A percentile compares a stretch with the other conserved stretches of the same genome.
These are phyloP conservation scores for Hymenoscyphus fraxineus DNA, from an alignment of 2,329 filamentous ascomycete genomes.

Conservation along the genomic window DNA sequence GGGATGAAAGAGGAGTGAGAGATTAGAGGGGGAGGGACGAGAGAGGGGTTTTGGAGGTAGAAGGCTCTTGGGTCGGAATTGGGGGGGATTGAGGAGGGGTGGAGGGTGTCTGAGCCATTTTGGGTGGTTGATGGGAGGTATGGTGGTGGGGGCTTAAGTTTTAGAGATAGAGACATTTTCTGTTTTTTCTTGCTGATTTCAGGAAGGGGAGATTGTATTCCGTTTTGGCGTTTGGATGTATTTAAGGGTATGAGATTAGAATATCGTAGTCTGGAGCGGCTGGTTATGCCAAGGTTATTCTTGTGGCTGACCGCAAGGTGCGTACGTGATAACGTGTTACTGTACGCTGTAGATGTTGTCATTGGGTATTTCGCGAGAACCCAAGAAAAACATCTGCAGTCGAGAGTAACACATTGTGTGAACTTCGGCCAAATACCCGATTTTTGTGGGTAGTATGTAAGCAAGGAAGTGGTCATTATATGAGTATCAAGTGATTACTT, in stretches of 20 bases:
- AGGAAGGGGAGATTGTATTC: neutral
- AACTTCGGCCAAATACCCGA: no score
- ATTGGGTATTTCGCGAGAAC: no score
- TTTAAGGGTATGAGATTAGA: neutral
- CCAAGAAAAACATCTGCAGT: no score
- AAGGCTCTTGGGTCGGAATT: conserved; percentile 10
- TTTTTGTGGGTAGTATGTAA: no score
- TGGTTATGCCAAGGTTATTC: neutral
- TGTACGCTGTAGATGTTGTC: no score
- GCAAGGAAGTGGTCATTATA: no score
- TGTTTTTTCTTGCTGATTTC: neutral
- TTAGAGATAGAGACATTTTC: neutral
- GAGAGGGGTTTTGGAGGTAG: conserved; percentile 15
- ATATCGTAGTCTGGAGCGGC: neutral
- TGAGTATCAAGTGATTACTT: no score
- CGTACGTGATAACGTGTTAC: no score
- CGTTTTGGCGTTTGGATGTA: neutral
- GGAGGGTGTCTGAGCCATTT: conserved; percentile 13
- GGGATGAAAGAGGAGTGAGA: conserved; percentile 25
- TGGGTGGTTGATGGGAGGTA: neutral
- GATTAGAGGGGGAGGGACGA: conserved; percentile 24
- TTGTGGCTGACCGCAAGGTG: neutral
- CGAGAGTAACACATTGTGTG: no score
- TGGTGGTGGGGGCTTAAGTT: conserved; percentile 1
- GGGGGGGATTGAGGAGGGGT: conserved; percentile 13